Evolutionary conservation across 148 eudicot genomes (phyloP), one percentile per base, ranked within the genome.

Genomic region (Camellia japonica): DNA sequence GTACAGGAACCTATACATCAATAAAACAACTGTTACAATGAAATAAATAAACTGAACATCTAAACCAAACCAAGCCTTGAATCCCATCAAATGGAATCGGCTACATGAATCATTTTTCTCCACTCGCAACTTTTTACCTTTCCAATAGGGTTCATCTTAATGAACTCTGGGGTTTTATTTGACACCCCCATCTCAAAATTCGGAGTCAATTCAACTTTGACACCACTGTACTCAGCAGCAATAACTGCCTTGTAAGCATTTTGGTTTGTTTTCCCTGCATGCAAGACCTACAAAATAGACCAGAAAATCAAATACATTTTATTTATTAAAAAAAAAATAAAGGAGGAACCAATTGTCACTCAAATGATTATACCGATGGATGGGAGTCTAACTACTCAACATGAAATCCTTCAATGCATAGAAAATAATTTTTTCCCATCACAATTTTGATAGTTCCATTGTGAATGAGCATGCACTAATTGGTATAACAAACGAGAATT

Each of bases 111-210:
- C 0, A 30, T 30, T 30, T 30, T 30, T 30, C 38, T 30, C 38
- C 38, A 56, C 20, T 19, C 7, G 6, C 1, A n/a, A 56, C 38
- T 14, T 30, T 15, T 5, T 78, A 91, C 94, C 95, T 91, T 91
- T 65, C 95, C 95, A 66, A 91, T 73, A 30, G 95, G 93, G 80
- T 91, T 91, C 90, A 91, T 87, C 82, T 87, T 81, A 12, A 91
- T 82, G 73, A 88, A 91, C 84, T 88, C 86, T 1, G 91, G 90
- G 9, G 90, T 85, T 80, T 91, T 90, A 83, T 91, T 90, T 38
- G 95, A 80, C 23, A 85, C 91, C 16, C 95, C 93, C 93, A 90
- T 86, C 78, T 85, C 83, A 80, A 91, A 90, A 65, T 91, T 80
- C 30, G 84, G 68, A 3, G 62, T 82, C 56, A 87, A 60, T 4